Evolutionary conservation across 768 basidiomycete species (phyloP).

Genomic region (Mycena metata): DNA sequence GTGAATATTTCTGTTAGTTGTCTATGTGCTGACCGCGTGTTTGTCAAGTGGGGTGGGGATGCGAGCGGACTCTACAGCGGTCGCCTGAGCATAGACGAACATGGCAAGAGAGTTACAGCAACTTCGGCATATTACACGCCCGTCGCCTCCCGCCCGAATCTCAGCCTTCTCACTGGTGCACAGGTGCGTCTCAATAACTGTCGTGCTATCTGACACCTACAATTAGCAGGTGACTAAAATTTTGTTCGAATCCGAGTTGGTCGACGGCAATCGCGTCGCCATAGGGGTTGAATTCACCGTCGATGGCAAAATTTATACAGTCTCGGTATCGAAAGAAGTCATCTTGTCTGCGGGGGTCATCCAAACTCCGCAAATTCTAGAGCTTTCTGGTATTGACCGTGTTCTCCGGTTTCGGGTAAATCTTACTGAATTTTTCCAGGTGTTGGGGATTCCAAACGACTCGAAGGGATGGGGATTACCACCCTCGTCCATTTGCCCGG

Average conservation of each 20-base stretch:
- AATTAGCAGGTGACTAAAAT: conserved; percentile 24
- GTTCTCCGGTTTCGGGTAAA: too few species aligned
- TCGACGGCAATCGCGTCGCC: conserved; percentile 12
- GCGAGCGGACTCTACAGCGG: conserved; percentile 11
- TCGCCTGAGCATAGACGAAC: background rate
- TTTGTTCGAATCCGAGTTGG: conserved; percentile 12
- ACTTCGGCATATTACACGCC: conserved; percentile 18
- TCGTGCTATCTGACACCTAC: too few species aligned
- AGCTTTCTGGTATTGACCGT: conserved; percentile 1
- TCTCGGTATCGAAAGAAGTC: background rate
- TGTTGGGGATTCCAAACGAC: conserved; percentile 36
- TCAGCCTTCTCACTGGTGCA: conserved; percentile 15
- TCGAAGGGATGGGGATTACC: conserved; percentile 37
- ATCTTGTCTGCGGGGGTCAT: conserved; percentile 2
- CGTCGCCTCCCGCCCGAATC: conserved; percentile 6
- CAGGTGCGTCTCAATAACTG: too few species aligned
- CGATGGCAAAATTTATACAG: background rate
- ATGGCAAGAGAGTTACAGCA: conserved; percentile 19
- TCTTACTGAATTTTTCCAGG: conserved; percentile 28
- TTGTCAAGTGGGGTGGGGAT: conserved; percentile 23
- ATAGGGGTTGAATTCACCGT: conserved; percentile 17
- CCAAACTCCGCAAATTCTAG: background rate
- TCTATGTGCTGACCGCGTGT: too few species aligned
- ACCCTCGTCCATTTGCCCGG: conserved; percentile 45
- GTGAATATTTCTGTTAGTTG: too few species aligned